phyloP scores from a whole-genome alignment of 352 stramenopile species.

The Phytophthora constricta region DNA sequence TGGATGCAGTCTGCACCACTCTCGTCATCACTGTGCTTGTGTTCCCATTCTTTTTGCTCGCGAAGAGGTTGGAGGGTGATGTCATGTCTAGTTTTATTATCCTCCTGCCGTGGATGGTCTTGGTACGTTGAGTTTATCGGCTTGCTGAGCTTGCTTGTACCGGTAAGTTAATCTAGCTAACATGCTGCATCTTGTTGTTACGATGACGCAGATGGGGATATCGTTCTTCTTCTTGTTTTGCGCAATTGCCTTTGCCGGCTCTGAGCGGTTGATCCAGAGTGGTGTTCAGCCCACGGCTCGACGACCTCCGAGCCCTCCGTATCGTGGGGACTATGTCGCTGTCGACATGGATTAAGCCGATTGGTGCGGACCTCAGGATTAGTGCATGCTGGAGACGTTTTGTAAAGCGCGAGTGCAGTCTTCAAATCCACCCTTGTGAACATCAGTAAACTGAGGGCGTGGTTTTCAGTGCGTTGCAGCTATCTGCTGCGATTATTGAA shows the following conservation, averaged over 20 bases:
- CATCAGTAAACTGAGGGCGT: neutral
- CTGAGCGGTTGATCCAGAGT: conserved; percentile 41
- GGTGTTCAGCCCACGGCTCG: conserved; percentile 34
- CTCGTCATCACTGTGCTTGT: conserved; percentile 53
- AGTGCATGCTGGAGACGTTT: neutral
- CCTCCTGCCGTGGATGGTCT: conserved; percentile 76
- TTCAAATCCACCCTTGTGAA: neutral
- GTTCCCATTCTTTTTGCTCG: conserved; percentile 78
- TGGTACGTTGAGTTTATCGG: conserved; percentile 39
- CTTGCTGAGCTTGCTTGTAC: too few species aligned
- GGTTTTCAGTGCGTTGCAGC: neutral
- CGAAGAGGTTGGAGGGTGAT: conserved; percentile 57
- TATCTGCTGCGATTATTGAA: too few species aligned
- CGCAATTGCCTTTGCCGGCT: conserved; percentile 64
- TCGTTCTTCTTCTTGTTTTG: conserved; percentile 74
- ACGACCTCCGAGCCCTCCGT: conserved; percentile 42
- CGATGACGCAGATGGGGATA: conserved; percentile 53
- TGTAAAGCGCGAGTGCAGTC: neutral
- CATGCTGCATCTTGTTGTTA: neutral
- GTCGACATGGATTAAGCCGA: conserved; percentile 49
- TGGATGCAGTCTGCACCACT: conserved; percentile 55
- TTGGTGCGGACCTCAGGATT: neutral
- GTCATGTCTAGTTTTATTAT: conserved; percentile 79
- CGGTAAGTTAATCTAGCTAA: too few species aligned
- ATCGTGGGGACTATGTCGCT: conserved; percentile 59